Evolutionary conservation across 495 filamentous ascomycete genomes (phyloP), one percentile per base, ranked within the genome.

Genomic region (Xylaria cubensis): DNA sequence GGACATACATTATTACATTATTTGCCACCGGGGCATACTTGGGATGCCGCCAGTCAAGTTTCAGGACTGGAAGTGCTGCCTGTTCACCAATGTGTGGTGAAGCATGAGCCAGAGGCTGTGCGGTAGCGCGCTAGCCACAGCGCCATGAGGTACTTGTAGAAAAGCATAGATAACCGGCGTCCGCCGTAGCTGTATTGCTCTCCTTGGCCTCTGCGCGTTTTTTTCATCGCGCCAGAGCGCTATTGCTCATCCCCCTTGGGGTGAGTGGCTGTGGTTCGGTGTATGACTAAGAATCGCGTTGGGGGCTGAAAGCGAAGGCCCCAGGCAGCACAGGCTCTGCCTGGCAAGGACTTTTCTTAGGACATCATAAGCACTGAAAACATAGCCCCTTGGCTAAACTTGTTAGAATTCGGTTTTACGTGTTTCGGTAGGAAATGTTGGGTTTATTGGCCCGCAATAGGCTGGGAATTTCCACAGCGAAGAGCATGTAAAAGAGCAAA

Each of bases 211-310:
- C 32, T 61, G 58, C 32, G 58, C 58, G 34, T 21, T 34, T 39
- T 34, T 39, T 3, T 59, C 55, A 21, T 61, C 24, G 15, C 7
- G 19, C 42, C 10, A 39, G 21, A 6, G 0, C n/a, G 59, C 34
- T 19, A 44, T 41, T 41, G 21, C 36, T 44, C 26, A 42, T 21
- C 26, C n/a, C n/a, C n/a, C n/a, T 29, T 32, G 63, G 42, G 41
- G 65, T 67, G 42, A 24, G 65, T 67, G 65, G 65, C 65, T 67
- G 5, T 2, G 15, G 48, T 67, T 55, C 44, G 50, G 44, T 56
- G 65, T 67, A 15, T 26, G 34, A 56, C 46, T 56, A 51, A 53
- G 62, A n/a, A 9, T 4, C 36, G 36, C 1, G 8, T 42, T 67
- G n/a, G 50, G 65, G 65, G 65, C 26, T 3, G 9, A 29, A 55